Evolutionary conservation across 2,329 filamentous ascomycete genomes (phyloP).

Genomic region (Stachybotrys echinatus): DNA sequence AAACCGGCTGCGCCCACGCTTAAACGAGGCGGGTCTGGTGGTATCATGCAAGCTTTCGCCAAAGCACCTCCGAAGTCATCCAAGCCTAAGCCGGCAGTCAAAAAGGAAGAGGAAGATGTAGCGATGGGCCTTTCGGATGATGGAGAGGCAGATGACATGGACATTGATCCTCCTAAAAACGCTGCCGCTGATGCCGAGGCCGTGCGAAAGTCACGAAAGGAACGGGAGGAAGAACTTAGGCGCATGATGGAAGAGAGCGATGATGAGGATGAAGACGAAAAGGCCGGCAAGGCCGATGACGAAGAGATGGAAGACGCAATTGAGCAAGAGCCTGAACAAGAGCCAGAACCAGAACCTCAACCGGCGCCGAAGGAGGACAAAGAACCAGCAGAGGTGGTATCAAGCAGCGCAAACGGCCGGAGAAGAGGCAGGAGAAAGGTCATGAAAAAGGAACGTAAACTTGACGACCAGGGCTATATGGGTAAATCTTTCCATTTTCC

Average conservation of each 20-base stretch:
- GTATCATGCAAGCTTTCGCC: constrained; percentile 76
- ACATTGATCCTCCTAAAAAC: constrained; percentile 21
- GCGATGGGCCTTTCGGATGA: constrained; percentile 34
- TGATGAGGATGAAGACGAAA: constrained; percentile 47
- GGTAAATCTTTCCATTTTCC: constrained; percentile 46
- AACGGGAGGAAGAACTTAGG: constrained; percentile 32
- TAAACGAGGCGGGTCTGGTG: constrained; percentile 56
- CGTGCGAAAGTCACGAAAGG: constrained; percentile 21
- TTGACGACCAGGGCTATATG: constrained; percentile 86
- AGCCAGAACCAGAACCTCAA: constrained; percentile 27
- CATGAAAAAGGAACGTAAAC: constrained; percentile 80
- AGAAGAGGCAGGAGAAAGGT: constrained; percentile 73
- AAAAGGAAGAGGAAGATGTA: constrained; percentile 22
- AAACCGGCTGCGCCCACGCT: constrained; percentile 29
- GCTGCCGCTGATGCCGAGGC: constrained; percentile 16
- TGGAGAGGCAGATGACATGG: constrained; percentile 32
- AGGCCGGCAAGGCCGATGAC: constrained; percentile 30
- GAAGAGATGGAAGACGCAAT: constrained; percentile 35
- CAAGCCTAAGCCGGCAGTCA: constrained; percentile 41
- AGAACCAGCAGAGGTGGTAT: constrained; percentile 46
- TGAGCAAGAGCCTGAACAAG: constrained; percentile 30
- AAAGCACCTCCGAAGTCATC: constrained; percentile 42
- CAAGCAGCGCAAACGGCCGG: constrained; percentile 52
- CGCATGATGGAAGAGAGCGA: constrained; percentile 48
- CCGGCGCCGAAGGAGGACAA: constrained; percentile 28